Evolutionary conservation across 208 protist genomes (phyloP).

Genomic region (Crithidia thermophila): DNA sequence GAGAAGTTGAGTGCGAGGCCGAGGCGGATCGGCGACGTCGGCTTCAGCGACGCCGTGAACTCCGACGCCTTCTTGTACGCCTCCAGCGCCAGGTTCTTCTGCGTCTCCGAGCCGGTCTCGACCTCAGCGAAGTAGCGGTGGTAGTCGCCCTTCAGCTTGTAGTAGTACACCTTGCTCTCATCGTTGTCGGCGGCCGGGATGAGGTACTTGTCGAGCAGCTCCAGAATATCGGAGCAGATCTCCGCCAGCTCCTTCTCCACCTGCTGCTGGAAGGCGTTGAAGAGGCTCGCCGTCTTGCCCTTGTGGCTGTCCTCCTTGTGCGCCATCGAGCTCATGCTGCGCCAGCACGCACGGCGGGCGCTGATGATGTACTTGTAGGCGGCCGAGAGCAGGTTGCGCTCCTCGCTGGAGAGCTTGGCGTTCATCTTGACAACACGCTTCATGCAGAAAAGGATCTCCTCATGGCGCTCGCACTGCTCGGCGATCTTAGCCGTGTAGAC

Average conservation of each 20-base stretch:
- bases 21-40: conserved; percentile 98
- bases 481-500: conserved; percentile 97
- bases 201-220: conserved; percentile 96
- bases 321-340: conserved; percentile 98
- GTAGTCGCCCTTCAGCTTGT: conserved; percentile 97
- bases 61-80: conserved; percentile 90
- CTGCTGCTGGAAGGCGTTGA: conserved; percentile 96
- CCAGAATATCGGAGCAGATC: conserved; percentile 97
- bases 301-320: conserved; percentile 95
- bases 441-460: conserved; percentile 99
- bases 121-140: conserved; percentile 98
- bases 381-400: conserved; percentile 99
- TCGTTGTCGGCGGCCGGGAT: conserved; percentile 90
- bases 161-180: conserved; percentile 93
- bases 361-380: conserved; percentile 99
- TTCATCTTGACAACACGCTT: conserved; percentile 96
- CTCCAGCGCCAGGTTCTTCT: conserved; percentile 91
- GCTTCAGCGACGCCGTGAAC: conserved; percentile 82
- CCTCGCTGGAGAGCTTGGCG: conserved; percentile 97
- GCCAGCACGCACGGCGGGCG: conserved; percentile 98
- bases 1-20: conserved; percentile 99
- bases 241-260: conserved; percentile 98
- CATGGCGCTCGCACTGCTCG: conserved; percentile 99
- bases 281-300: conserved; percentile 90
- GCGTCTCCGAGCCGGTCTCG: conserved; percentile 73